phyloP scores from a whole-genome alignment of 306 rosid genomes.

The Cajanus cajan region DNA sequence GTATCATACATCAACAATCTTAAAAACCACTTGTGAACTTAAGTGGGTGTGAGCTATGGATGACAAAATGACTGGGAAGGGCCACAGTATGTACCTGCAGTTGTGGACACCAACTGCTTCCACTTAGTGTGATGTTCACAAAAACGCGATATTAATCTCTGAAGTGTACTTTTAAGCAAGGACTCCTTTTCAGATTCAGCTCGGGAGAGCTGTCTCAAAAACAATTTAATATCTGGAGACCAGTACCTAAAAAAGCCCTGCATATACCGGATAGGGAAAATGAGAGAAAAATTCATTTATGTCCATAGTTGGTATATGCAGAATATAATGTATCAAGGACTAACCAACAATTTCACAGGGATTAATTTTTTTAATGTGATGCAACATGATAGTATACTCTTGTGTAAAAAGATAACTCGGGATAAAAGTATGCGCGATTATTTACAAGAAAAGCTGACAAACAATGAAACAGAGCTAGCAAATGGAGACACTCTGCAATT shows the following conservation, averaged over 20 bases:
- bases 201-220: slow-evolving; percentile 61
- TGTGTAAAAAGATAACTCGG: not conserved
- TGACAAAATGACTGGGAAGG: slow-evolving; percentile 16
- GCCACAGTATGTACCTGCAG: slow-evolving; percentile 58
- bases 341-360: not conserved
- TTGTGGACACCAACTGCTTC: slow-evolving; percentile 81
- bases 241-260: slow-evolving; percentile 94
- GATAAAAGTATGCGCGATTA: slow-evolving; percentile 19
- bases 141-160: slow-evolving; percentile 73
- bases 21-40: not conserved
- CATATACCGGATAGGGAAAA: slow-evolving; percentile 36
- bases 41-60: not conserved
- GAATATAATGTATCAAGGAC: not conserved
- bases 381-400: not conserved
- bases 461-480: not conserved
- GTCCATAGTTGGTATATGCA: not conserved
- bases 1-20: not conserved
- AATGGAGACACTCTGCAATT: too few species aligned
- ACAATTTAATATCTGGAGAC: slow-evolving; percentile 73
- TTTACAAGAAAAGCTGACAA: not conserved
- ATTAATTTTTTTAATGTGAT: not conserved
- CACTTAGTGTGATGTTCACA: slow-evolving; percentile 73
- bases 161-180: slow-evolving; percentile 70
- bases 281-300: slow-evolving; percentile 18
- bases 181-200: slow-evolving; percentile 82